phyloP scores from a whole-genome alignment of 768 basidiomycete species.

The Podaxis sp. region DNA sequence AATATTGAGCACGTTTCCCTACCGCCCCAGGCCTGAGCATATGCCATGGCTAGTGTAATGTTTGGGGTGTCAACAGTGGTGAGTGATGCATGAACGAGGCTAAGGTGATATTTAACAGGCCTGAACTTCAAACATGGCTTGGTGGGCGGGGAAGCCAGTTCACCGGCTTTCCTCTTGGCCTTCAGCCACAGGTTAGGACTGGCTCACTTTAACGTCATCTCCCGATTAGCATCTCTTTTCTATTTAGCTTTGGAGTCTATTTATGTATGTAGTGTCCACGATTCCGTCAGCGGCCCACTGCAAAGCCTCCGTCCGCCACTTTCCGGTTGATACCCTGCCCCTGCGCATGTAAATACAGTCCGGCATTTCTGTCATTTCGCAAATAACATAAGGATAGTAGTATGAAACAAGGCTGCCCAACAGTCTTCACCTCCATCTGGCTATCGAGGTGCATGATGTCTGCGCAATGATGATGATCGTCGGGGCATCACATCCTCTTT shows the following conservation, averaged over 20 bases:
- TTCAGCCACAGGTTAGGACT: neutral
- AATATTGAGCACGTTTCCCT: slow-evolving; percentile 1
- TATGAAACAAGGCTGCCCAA: slow-evolving; percentile 10
- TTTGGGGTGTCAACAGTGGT: neutral
- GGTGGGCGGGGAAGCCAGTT: slow-evolving; percentile 6
- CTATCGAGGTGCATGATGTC: slow-evolving; percentile 12
- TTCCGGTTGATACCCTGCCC: neutral
- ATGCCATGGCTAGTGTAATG: neutral
- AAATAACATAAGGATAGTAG: slow-evolving; percentile 9
- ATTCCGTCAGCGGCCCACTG: neutral
- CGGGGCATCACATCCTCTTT: slow-evolving; percentile 44
- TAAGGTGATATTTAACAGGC: neutral
- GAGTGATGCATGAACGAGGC: neutral
- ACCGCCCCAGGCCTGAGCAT: neutral
- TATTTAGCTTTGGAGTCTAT: neutral
- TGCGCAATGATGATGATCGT: slow-evolving; percentile 29
- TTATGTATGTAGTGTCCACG: neutral
- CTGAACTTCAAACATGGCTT: neutral
- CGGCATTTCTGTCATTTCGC: neutral
- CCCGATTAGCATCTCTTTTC: neutral
- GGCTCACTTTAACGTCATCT: slow-evolving; percentile 18
- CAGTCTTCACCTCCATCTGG: slow-evolving; percentile 18
- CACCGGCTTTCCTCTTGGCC: neutral
- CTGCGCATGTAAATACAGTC: neutral
- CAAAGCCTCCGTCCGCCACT: neutral